phyloP scores from a whole-genome alignment of 345 rosid species.

The Salix dunnii region DNA sequence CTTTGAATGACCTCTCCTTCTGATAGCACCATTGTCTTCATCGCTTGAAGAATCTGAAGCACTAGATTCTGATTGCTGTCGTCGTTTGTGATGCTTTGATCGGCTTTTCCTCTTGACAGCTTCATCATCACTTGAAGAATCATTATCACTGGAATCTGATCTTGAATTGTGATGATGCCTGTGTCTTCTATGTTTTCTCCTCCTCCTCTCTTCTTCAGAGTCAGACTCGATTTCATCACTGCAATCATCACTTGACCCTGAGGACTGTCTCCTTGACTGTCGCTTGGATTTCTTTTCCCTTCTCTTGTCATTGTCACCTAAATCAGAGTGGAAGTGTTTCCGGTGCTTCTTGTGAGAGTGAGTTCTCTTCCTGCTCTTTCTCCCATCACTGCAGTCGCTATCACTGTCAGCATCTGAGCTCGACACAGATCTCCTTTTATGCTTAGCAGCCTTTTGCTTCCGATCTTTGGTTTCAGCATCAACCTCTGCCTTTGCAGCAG shows the following conservation, averaged over 20 bases:
- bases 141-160: slow-evolving; percentile 32
- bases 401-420: slow-evolving; percentile 48
- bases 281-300: slow-evolving; percentile 53
- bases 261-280: slow-evolving; percentile 45
- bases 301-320: slow-evolving; percentile 48
- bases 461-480: slow-evolving; percentile 58
- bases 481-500: slow-evolving; percentile 70
- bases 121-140: slow-evolving; percentile 37
- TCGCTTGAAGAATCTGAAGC: slow-evolving; percentile 26
- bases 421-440: slow-evolving; percentile 41
- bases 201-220: slow-evolving; percentile 49
- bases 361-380: slow-evolving; percentile 46
- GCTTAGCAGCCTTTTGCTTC: slow-evolving; percentile 56
- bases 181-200: slow-evolving; percentile 38
- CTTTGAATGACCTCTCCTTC: slow-evolving; percentile 20
- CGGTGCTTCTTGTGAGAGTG: slow-evolving; percentile 58
- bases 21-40: slow-evolving; percentile 20
- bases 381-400: slow-evolving; percentile 38
- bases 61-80: background rate
- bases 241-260: slow-evolving; percentile 34
- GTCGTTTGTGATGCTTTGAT: slow-evolving; percentile 37
- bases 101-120: slow-evolving; percentile 27
- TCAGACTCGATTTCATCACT: slow-evolving; percentile 41
- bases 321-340: slow-evolving; percentile 45
- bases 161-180: slow-evolving; percentile 36